Percentiles rank a stretch among this genome's conserved stretches.
These are phyloP conservation scores for Beauveria caledonica DNA, from an alignment of 2,329 filamentous ascomycete species.

Conservation along the genomic window DNA sequence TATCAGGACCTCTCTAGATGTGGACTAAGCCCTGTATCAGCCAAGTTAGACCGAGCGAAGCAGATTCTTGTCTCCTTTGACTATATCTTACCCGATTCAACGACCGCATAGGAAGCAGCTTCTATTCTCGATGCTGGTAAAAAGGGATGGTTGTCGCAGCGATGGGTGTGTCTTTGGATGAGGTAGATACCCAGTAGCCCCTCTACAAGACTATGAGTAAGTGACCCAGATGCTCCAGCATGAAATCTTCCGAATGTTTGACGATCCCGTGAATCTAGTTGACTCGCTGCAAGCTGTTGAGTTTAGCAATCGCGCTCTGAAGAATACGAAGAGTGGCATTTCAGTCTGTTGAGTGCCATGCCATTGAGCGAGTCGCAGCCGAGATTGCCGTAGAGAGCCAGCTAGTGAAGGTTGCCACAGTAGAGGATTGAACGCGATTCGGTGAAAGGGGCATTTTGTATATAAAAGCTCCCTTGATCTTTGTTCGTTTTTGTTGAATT, in stretches of 20 bases:
- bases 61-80: neutral
- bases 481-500: neutral
- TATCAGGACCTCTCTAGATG: neutral
- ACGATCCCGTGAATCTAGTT: neutral
- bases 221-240: neutral
- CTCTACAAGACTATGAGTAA: conserved; percentile 1
- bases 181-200: neutral
- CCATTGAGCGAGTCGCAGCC: neutral
- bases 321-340: neutral
- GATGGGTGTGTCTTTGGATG: neutral
- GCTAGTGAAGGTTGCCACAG: neutral
- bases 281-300: neutral
- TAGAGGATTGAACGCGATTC: neutral
- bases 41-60: neutral
- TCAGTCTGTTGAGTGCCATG: neutral
- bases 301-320: neutral
- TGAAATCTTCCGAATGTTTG: neutral
- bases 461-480: too few relatives aligned
- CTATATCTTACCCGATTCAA: neutral
- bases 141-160: neutral
- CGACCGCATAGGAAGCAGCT: neutral
- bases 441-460: neutral
- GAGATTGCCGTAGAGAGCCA: neutral
- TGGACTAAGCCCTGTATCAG: neutral
- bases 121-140: neutral